Evolutionary conservation across 78 protist species (phyloP).

Genomic region (Chrysochromulina parva): DNA sequence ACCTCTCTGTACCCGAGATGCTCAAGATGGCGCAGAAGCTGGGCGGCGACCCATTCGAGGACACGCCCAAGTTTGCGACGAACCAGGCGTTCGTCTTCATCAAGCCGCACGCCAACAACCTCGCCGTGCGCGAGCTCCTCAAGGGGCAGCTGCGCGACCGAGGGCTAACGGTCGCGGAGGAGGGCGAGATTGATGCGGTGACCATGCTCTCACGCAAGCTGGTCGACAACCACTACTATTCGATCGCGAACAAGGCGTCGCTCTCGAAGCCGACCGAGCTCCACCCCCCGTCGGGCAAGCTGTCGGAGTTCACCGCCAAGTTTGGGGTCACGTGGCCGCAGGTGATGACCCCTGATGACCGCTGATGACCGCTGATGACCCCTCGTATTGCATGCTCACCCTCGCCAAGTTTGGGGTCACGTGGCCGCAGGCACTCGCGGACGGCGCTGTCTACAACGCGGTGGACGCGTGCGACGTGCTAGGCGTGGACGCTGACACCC

Average conservation of each 20-base stretch:
- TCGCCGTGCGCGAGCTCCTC: not conserved
- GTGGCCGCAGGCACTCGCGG: not conserved
- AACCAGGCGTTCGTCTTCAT: constrained; percentile 32
- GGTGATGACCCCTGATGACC: not conserved
- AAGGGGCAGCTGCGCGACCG: not conserved
- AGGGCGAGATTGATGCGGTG: not conserved
- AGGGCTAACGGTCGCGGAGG: not conserved
- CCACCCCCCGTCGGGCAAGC: not conserved
- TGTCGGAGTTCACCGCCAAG: not conserved
- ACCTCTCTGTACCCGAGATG: not conserved
- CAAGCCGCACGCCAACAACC: constrained; percentile 42
- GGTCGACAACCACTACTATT: constrained; percentile 10
- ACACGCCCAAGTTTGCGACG: not conserved
- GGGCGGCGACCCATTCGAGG: constrained; percentile 4
- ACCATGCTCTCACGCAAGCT: not conserved
- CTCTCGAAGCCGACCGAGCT: constrained; percentile 23
- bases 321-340: not conserved
- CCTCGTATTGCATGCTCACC: too few species aligned
- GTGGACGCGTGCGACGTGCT: constrained; percentile 11
- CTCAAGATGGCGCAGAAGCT: constrained; percentile 22
- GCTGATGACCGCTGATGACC: too few species aligned
- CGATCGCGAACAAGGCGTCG: not conserved
- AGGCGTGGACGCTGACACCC: not conserved
- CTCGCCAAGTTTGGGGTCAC: not conserved
- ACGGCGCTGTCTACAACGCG: constrained; percentile 24